Evolutionary conservation across 345 rosid species (phyloP), one percentile per base, ranked within the genome.

Genomic region (Nasturtium officinale): DNA sequence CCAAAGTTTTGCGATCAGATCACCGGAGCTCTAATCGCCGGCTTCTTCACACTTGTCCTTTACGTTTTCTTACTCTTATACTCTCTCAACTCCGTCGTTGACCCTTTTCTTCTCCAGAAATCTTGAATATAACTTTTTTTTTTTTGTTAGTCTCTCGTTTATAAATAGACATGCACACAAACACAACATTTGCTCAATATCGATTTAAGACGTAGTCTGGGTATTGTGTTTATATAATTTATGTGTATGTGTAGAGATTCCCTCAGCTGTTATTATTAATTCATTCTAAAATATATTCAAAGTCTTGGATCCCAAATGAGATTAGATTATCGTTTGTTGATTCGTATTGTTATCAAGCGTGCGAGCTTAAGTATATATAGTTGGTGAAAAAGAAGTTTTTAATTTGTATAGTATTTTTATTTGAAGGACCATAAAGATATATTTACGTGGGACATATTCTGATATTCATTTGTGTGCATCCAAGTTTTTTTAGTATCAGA

Each of bases 1-100:
- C 79, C 84, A 20, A 82, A 82, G 43, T 88, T 78, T 50, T 88
- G 96, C 60, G 72, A 87, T 78, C 96, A 87, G n/a, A 79, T 87
- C 8, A 86, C 81, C 4, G 89, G 83, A 63, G 89, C 96, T 35
- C 74, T 93, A 23, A 77, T 69, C 43, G 85, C 86, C 20, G 91
- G 84, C 23, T 89, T 87, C 53, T 63, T 86, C 2, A 87, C 80
- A 40, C 71, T 87, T n/a, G 23, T 84, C 33, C 71, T 82, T 28
- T 87, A 85, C 60, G 50, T 70, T 8, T 9, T 83, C 40, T 74
- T 89, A 12, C 79, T 90, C 42, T 80, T 88, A 11, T 57, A 70
- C 55, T 80, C 97, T 47, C 72, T 87, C 6, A 83, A 88, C 66
- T 51, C 47, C 1, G 65, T 81, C 59, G 56, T 92, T 1, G 82